Evolutionary conservation across 495 filamentous ascomycete species (phyloP), one percentile per base, ranked within the genome.

Genomic region (Talaromyces trachyspermus): DNA sequence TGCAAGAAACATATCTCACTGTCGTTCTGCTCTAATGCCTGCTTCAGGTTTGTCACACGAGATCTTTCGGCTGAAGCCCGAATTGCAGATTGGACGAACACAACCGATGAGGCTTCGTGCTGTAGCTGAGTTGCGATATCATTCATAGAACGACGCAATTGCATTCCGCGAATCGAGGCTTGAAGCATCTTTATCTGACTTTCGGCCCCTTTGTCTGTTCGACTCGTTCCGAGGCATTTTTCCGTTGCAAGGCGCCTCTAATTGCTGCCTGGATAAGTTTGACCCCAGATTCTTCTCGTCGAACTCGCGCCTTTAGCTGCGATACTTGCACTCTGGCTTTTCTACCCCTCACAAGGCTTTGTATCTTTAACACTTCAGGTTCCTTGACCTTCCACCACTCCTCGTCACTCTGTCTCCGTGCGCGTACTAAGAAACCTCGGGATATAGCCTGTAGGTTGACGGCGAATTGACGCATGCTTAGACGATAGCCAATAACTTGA

Each of bases 381-480:
- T 91, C 83, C 40, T 81, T 83, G 45, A 77, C 76, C 55, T 83
- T 77, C 71, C 85, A 89, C 65, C 74, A 77, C 27, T 77, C 63
- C 60, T 85, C 78, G 53, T 80, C 78, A 17, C 70, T 66, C 43
- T 64, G 65, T 57, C 81, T 76, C 33, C 75, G 76, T 29, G 74
- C 76, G 42, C 94, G 81, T 23, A 83, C 74, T 27, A 95, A 64
- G 54, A 85, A 95, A 10, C 89, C 94, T 44, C 91, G 78, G 2
- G 80, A 81, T 6, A 80, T 74, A 49, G 86, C 88, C 64, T 96
- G 90, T 4, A 95, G 73, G 30, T 78, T 69, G 35, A 83, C 66
- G 1, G 88, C 84, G 60, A 92, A 95, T 19, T 60, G 70, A 24
- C 76, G 75, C 85, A 94, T 95, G 45, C 82, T 78, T 35, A 92